Evolutionary conservation across 129 eudicot species (phyloP).

Genomic region (Rutidosis leptorrhynchoides): DNA sequence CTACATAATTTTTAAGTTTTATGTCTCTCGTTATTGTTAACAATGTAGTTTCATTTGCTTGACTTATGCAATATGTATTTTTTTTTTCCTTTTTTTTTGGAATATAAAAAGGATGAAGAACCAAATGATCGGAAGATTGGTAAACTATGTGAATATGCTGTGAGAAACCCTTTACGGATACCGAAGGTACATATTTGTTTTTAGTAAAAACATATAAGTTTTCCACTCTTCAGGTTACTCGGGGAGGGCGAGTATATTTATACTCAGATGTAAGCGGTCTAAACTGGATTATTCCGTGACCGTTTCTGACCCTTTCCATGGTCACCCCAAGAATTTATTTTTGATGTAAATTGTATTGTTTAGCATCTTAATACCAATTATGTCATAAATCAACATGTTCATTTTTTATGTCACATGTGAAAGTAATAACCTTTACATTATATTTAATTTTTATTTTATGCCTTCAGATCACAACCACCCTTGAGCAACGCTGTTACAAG

Average conservation of each 20-base stretch:
- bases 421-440: not conserved
- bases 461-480: conserved; percentile 75
- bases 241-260: too few relatives aligned
- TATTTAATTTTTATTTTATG: too few relatives aligned
- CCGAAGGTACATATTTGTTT: conserved; percentile 54
- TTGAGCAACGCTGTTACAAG: conserved; percentile 72
- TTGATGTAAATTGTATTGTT: too few relatives aligned
- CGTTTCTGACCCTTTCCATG: too few relatives aligned
- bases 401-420: conserved; percentile 10
- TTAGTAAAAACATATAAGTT: too few relatives aligned
- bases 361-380: not conserved
- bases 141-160: conserved; percentile 81
- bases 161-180: conserved; percentile 75
- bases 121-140: conserved; percentile 70
- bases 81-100: conserved; percentile 29
- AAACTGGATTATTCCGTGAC: too few relatives aligned
- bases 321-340: too few relatives aligned
- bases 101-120: conserved; percentile 52
- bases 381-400: not conserved
- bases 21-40: too few relatives aligned
- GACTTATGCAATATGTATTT: not conserved
- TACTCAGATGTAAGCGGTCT: too few relatives aligned
- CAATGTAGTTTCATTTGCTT: not conserved
- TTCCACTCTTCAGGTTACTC: too few relatives aligned
- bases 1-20: not conserved